Base-by-base conservation (phyloP, 805 yeast species). In the Candida xiaguanensis region DNA sequence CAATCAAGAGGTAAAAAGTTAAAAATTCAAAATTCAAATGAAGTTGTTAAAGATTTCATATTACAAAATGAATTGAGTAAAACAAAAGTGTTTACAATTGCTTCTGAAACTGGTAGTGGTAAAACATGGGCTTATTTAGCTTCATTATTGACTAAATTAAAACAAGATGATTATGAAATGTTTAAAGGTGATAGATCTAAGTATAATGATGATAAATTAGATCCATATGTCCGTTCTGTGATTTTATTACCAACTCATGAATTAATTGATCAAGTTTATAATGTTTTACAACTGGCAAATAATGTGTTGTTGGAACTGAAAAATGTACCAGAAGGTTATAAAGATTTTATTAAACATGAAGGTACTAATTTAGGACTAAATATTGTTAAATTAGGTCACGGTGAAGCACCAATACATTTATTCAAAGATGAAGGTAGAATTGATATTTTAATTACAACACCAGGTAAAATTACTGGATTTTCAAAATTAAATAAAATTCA, bases 71-170 rank as follows among this genome's bases (percentile, higher is more conserved):
- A 60, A 41, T 37, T 34, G 16, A 58, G 54, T 19, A 56, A 53
- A 42, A 51, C 80, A 35, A 78, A 80, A 47, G 74, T 82, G 1
- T 87, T 78, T 66, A 78, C 93, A 2, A 60, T 91, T 39, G 97
- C 98, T 0, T 96, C 97, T 2, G 98, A 93, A 57, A 91, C 99
- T 0, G 99, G 99, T 0, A 84, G 95, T 0, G 99, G 99, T 7
- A 91, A 91, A 56, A 91, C 99, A 0, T 80, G 95, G 80, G 89
- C 97, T 0, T 91, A 90, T 53, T 55, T 93, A 44, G 78, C 85
- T 0, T 90, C 96, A 0, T 46, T 91, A 25, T 46, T 90, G 27
- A 83, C 87, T 34, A 78, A 76, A 46, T 59, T 90, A 46, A 75
- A 78, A 43, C 80, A 81, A 42, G 78, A 75, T 36, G 80, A 82